A percentile compares a stretch with the other conserved stretches of the same genome.
Conservation (phyloP, 768 basidiomycete genomes). For the Collybiopsis luxurians region DNA sequence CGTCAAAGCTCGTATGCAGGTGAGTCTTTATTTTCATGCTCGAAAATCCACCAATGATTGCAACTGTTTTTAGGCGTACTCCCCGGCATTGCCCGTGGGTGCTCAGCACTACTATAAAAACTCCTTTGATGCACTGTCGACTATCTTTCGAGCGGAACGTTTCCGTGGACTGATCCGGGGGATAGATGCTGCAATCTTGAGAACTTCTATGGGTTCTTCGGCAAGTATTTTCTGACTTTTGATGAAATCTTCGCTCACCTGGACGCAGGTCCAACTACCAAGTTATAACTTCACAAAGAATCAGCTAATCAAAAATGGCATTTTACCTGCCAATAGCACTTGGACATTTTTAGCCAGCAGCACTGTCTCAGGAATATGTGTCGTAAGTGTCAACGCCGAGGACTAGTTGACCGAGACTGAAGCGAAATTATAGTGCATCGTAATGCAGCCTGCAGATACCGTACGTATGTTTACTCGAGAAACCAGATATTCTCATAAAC, state of each 20-base stretch:
- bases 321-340: slow-evolving; percentile 72
- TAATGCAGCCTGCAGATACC: slow-evolving; percentile 95
- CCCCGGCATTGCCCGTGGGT: slow-evolving; percentile 90
- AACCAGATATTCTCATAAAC: slow-evolving; percentile 2
- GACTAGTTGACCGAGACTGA: slow-evolving; percentile 6
- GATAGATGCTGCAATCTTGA: slow-evolving; percentile 88
- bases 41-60: background rate
- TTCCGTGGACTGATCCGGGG: slow-evolving; percentile 82
- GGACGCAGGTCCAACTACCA: slow-evolving; percentile 82
- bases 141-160: slow-evolving; percentile 78
- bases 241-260: background rate
- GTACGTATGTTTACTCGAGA: slow-evolving; percentile 26
- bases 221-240: slow-evolving; percentile 31
- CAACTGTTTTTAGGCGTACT: slow-evolving; percentile 67
- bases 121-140: slow-evolving; percentile 76
- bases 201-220: slow-evolving; percentile 94
- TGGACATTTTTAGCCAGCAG: slow-evolving; percentile 90
- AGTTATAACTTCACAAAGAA: slow-evolving; percentile 94
- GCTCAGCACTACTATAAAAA: slow-evolving; percentile 90
- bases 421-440: slow-evolving; percentile 55
- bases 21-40: slow-evolving; percentile 22
- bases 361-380: slow-evolving; percentile 86
- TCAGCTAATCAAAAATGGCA: slow-evolving; percentile 63
- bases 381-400: slow-evolving; percentile 50
- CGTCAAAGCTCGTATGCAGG: slow-evolving; percentile 98